Base-by-base conservation (phyloP, 2,329 filamentous ascomycete genomes). In the Fusarium buxicola region DNA sequence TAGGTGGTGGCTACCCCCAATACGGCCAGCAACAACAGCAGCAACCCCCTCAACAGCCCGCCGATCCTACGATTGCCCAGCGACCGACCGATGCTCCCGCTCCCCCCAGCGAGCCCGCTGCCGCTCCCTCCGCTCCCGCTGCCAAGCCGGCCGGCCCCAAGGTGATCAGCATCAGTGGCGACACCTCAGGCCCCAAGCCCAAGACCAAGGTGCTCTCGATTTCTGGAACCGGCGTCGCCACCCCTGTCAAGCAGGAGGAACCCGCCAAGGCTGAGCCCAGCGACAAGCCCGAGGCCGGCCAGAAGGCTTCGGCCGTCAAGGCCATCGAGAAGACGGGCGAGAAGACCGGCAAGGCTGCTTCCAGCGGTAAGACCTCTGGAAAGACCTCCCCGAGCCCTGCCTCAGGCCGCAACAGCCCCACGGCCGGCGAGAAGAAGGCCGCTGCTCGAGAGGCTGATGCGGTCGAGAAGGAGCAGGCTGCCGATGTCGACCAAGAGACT, bases 281-380 rank as follows among this genome's bases (percentile, higher is more conserved):
- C 8, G 73, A 80, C 45, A 81, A 81, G 39, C 78, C 88, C 3
- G 89, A 91, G 65, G 89, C 90, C 25, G 91, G 92, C 27, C 84
- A 93, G 60, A 97, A 97, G 80, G 89, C 91, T n/a, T 82, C 90
- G 2, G 94, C 94, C 5, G 82, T 87, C 46, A 97, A 97, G 79
- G 94, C 94, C 9, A 92, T 97, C 63, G 92, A 96, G 73, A 97
- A 97, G 84, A 90, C 91, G 0, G 92, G 93, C 51, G 89, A 94
- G 74, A 83, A 77, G 66, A 65, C 86, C 50, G 75, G 74, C 48
- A 77, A 77, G 65, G 58, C 74, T 16, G 68, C 73, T 12, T 61
- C 68, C 34, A 81, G 85, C 40, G 79, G 48, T 28, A 86, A 78
- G 67, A 64, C 74, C 36, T 77, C 86, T 70, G 92, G 92, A 52